Conservation (phyloP, 768 basidiomycete genomes). For the Podaxis pistillaris region DNA sequence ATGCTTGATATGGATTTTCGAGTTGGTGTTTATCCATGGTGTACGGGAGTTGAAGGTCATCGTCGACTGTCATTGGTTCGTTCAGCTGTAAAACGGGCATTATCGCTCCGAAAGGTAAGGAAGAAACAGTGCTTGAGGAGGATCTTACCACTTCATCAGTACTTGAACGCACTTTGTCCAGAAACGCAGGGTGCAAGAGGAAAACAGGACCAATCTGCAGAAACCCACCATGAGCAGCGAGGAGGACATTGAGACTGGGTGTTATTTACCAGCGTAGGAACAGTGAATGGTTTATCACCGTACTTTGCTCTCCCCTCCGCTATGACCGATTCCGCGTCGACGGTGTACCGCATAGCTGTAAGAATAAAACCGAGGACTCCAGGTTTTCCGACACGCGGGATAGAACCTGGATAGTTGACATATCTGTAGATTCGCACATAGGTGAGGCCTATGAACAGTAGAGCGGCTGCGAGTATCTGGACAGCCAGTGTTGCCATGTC, state of each 20-base stretch:
- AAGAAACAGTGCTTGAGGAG: neutral
- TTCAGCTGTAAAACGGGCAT: slow-evolving; percentile 28
- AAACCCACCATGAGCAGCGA: neutral
- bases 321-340: slow-evolving; percentile 29
- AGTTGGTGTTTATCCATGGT: slow-evolving; percentile 37
- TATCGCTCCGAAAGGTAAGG: neutral
- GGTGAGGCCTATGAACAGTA: slow-evolving; percentile 18
- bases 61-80: slow-evolving; percentile 31
- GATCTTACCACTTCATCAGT: slow-evolving; percentile 31
- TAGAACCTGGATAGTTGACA: slow-evolving; percentile 29
- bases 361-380: slow-evolving; percentile 33
- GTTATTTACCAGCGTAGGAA: slow-evolving; percentile 32
- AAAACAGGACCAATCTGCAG: slow-evolving; percentile 32
- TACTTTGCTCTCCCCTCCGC: slow-evolving; percentile 25
- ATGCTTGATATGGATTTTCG: slow-evolving; percentile 32
- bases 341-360: slow-evolving; percentile 33
- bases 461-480: slow-evolving; percentile 16
- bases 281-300: slow-evolving; percentile 12
- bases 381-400: slow-evolving; percentile 31
- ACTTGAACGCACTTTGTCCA: slow-evolving; percentile 29
- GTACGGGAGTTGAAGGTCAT: slow-evolving; percentile 34
- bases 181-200: slow-evolving; percentile 30
- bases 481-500: neutral
- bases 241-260: neutral
- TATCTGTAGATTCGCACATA: slow-evolving; percentile 27